Conservation (phyloP, 108 stramenopile species). For the Nitzschia sp. region DNA sequence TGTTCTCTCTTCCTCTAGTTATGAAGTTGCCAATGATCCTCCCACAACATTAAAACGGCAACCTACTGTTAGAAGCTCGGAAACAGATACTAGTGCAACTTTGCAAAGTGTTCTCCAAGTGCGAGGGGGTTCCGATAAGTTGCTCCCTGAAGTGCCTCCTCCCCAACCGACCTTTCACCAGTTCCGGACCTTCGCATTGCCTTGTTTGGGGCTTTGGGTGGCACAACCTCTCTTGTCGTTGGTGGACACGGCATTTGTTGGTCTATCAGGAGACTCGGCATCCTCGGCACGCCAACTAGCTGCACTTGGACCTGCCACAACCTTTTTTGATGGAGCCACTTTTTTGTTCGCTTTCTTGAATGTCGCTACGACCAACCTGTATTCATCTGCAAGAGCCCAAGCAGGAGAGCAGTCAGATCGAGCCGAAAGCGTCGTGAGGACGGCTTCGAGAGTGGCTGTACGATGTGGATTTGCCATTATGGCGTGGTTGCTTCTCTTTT, state of each 20-base stretch:
- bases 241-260: slow-evolving; percentile 85
- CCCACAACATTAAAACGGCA: no score
- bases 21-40: no score
- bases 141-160: slow-evolving; percentile 33
- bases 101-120: no score
- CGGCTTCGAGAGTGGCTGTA: slow-evolving; percentile 63
- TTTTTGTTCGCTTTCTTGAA: slow-evolving; percentile 87
- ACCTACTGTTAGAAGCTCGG: no score
- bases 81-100: no score
- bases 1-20: no score
- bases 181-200: slow-evolving; percentile 74
- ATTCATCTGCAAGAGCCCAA: slow-evolving; percentile 68
- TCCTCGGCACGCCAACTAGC: slow-evolving; percentile 43
- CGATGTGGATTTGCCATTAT: slow-evolving; percentile 73
- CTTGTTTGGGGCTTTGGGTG: slow-evolving; percentile 80
- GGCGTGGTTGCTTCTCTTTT: slow-evolving; percentile 55
- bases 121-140: neutral
- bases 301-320: slow-evolving; percentile 70
- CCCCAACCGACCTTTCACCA: slow-evolving; percentile 50
- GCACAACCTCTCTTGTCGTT: slow-evolving; percentile 76
- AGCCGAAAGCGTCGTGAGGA: slow-evolving; percentile 72
- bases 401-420: slow-evolving; percentile 35
- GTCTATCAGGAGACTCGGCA: slow-evolving; percentile 55
- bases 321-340: slow-evolving; percentile 84
- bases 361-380: slow-evolving; percentile 87